These are phyloP conservation scores for Karstenula rhodostoma DNA, from an alignment of 2,329 filamentous ascomycete species.

Conservation along the genomic window DNA sequence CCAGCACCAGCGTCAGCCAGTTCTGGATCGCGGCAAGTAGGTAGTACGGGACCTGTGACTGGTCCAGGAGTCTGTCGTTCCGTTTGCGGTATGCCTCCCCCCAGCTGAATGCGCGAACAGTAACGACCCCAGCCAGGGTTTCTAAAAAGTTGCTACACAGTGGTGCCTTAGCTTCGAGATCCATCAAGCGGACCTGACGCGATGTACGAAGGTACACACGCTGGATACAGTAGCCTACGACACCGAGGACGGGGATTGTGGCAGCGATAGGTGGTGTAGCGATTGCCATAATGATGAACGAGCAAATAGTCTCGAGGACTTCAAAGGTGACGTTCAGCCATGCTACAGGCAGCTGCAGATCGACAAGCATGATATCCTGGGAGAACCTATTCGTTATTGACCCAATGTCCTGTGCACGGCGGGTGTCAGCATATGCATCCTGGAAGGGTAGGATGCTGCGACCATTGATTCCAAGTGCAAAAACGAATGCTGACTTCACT, in stretches of 20 bases:
- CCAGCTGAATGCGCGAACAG: slow-evolving; percentile 70
- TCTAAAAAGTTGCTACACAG: slow-evolving; percentile 61
- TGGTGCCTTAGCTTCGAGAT: slow-evolving; percentile 58
- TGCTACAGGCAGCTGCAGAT: slow-evolving; percentile 48
- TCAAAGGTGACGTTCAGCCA: slow-evolving; percentile 23
- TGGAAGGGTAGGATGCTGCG: not conserved
- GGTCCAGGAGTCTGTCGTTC: slow-evolving; percentile 78
- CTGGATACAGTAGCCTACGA: slow-evolving; percentile 59
- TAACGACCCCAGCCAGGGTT: slow-evolving; percentile 54
- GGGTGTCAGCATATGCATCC: not conserved
- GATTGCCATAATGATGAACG: slow-evolving; percentile 37
- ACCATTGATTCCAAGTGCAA: not conserved
- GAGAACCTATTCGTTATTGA: slow-evolving; percentile 48
- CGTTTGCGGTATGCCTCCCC: slow-evolving; percentile 88
- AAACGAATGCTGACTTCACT: not conserved
- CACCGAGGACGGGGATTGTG: slow-evolving; percentile 39
- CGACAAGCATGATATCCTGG: slow-evolving; percentile 53
- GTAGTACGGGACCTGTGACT: slow-evolving; percentile 87
- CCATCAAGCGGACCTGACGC: slow-evolving; percentile 57
- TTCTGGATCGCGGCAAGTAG: slow-evolving; percentile 90
- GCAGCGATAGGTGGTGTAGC: slow-evolving; percentile 22
- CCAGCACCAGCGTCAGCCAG: slow-evolving; percentile 89
- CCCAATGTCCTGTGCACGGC: slow-evolving; percentile 15
- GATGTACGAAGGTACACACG: slow-evolving; percentile 55
- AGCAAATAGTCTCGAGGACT: slow-evolving; percentile 40